Conservation (phyloP, 352 stramenopile genomes). For the Globisporangium spinosum region DNA sequence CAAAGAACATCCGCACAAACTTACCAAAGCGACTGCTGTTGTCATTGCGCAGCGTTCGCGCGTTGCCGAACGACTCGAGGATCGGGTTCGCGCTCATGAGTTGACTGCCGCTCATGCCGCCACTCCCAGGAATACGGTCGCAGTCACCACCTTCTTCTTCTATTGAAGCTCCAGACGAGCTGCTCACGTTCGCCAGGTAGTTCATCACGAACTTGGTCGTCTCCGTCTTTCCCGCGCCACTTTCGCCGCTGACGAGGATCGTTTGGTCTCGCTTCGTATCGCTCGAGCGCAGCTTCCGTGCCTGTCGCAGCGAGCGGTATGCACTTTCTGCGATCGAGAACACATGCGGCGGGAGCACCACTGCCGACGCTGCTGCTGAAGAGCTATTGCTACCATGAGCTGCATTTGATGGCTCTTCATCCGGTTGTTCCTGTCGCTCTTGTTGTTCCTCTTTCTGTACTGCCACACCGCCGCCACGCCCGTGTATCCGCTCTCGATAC, state of each 20-base stretch:
- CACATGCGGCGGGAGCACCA: constrained; percentile 64
- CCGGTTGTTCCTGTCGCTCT: no score
- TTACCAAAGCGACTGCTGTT: constrained; percentile 87
- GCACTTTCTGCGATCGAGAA: constrained; percentile 74
- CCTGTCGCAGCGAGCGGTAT: constrained; percentile 50
- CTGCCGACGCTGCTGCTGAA: constrained; percentile 3
- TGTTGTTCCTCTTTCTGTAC: background rate
- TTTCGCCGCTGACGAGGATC: constrained; percentile 48
- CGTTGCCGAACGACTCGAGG: constrained; percentile 85
- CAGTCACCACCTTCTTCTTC: constrained; percentile 1
- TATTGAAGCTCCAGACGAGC: constrained; percentile 12
- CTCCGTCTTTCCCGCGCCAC: constrained; percentile 48
- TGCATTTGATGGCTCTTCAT: constrained; percentile 2
- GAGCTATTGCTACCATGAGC: constrained; percentile 18
- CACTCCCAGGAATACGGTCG: constrained; percentile 2
- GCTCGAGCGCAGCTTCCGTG: constrained; percentile 29
- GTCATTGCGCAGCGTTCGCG: constrained; percentile 71
- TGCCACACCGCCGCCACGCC: background rate
- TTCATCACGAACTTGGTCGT: constrained; percentile 75
- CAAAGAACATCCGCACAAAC: constrained; percentile 88
- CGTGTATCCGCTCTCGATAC: constrained; percentile 32
- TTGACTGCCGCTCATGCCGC: constrained; percentile 43
- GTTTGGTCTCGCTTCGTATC: constrained; percentile 40
- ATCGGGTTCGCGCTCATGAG: constrained; percentile 85
- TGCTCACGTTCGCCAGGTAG: constrained; percentile 46